Percentiles rank a stretch among this genome's conserved stretches.
phyloP scores from a whole-genome alignment of 2,329 filamentous ascomycete species.

The Exophiala calicioides region DNA sequence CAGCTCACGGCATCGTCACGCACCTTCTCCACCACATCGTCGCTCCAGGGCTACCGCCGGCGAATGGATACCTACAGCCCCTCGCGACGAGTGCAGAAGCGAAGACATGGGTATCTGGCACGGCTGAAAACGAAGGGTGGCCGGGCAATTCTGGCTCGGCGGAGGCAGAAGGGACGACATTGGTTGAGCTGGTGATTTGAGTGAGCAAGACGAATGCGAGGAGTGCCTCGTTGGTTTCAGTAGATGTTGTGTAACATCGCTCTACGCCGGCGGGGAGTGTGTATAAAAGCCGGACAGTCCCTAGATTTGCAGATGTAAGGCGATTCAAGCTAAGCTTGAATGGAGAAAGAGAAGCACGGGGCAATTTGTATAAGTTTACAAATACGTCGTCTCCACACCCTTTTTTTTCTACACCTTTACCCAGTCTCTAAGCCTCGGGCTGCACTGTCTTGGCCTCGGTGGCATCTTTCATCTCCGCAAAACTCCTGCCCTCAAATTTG shows the following conservation, averaged over 20 bases:
- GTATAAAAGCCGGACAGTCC: too few relatives aligned
- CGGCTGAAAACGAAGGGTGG: slow-evolving; percentile 56
- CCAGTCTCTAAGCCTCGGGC: slow-evolving; percentile 6
- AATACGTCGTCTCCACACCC: too few relatives aligned
- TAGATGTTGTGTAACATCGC: too few relatives aligned
- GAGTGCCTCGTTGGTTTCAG: too few relatives aligned
- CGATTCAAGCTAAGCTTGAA: too few relatives aligned
- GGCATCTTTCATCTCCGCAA: slow-evolving; percentile 24
- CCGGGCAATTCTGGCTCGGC: slow-evolving; percentile 54
- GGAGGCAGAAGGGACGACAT: slow-evolving; percentile 56
- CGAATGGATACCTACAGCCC: slow-evolving; percentile 57
- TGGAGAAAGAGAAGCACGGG: too few relatives aligned
- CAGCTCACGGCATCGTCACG: slow-evolving; percentile 26
- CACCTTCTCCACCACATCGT: slow-evolving; percentile 47
- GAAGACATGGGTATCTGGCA: slow-evolving; percentile 61
- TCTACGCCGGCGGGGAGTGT: too few relatives aligned
- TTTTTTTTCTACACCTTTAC: slow-evolving; percentile 2
- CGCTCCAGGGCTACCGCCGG: slow-evolving; percentile 49
- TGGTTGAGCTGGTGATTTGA: slow-evolving; percentile 51
- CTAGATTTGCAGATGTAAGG: too few relatives aligned
- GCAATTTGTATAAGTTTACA: too few relatives aligned
- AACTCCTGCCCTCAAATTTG: slow-evolving; percentile 30
- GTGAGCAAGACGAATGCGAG: background rate
- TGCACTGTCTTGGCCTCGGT: too few relatives aligned
- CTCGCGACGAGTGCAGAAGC: slow-evolving; percentile 61